Conservation (phyloP, 2,329 filamentous ascomycete species). For the Polychaeton citri region DNA sequence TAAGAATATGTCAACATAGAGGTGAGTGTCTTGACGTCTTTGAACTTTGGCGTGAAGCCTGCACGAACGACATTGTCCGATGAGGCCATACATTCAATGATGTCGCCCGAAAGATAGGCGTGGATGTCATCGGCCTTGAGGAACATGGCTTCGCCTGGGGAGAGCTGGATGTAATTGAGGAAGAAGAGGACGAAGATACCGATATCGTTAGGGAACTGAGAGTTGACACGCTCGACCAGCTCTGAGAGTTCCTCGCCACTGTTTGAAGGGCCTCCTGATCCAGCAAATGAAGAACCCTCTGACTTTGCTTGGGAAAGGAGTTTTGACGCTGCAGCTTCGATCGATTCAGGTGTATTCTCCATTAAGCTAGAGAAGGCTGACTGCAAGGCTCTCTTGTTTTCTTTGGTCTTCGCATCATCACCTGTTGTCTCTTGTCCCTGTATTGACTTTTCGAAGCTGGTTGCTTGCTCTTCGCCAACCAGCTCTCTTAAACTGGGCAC, state of each 20-base stretch:
- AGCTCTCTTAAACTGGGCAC: constrained; percentile 40
- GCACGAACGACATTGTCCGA: constrained; percentile 98
- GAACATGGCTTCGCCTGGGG: constrained; percentile 88
- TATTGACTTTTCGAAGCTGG: constrained; percentile 31
- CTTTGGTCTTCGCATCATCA: constrained; percentile 30
- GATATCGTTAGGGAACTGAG: constrained; percentile 78
- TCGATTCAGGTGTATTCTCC: constrained; percentile 54
- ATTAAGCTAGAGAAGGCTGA: constrained; percentile 67
- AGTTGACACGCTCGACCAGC: constrained; percentile 63
- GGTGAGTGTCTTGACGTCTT: constrained; percentile 81
- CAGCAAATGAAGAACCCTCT: constrained; percentile 61
- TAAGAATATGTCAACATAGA: constrained; percentile 91
- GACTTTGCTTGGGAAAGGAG: constrained; percentile 58
- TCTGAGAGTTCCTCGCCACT: constrained; percentile 58
- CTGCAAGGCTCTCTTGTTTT: constrained; percentile 68
- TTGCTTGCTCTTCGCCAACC: constrained; percentile 34
- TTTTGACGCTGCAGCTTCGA: constrained; percentile 51
- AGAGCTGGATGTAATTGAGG: constrained; percentile 83
- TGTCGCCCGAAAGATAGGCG: constrained; percentile 79
- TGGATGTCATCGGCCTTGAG: constrained; percentile 94
- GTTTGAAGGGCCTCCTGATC: constrained; percentile 54
- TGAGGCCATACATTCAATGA: constrained; percentile 97
- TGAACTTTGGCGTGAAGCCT: constrained; percentile 96
- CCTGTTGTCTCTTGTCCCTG: constrained; percentile 39
- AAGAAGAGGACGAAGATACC: constrained; percentile 94